Base-by-base conservation (phyloP, 1,284 basidiomycete species). In the Rhodotorula sp. region DNA sequence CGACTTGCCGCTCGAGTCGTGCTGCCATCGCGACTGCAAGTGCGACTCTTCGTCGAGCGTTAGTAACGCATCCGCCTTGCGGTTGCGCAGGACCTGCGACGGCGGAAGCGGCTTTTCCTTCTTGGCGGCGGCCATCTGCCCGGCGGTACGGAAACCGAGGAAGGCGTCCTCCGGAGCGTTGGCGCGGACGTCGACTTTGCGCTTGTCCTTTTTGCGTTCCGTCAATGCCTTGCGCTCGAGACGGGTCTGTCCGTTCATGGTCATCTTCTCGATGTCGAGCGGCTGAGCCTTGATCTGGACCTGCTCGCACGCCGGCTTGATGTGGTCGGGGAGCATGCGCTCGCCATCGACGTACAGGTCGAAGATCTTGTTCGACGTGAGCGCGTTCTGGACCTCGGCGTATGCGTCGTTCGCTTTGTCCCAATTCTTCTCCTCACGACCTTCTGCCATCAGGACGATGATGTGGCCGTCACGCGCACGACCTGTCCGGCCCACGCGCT, bases 401-500 rank as follows among this genome's bases (percentile, higher is more conserved):
- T 99, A 95, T 16, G 87, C 88, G 59, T 87, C 88, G 77, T 94
- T 89, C 2, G 96, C 94, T 72, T 90, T 90, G 64, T 92, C 89
- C 85, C 94, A 92, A 59, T 76, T 97, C 63, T 84, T 80, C 76
- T 98, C 94, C 81, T 99, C 96, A 44, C 94, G 88, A 30, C 88
- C 87, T 79, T 95, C 90, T 15, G 94, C 87, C 76, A 97, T 88
- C n/a, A 99, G 84, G 13, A 96, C 91, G 76, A 95, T 92, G 47
- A 99, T 91, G 68, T 87, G 84, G 10, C 96, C 96, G 61, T 89
- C 87, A 44, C 92, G 87, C 80, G 95, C 94, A 63, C 96, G 90
- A 26, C 96, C 96, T 0, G 96, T 99, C 69, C 96, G 87, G 57
- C 96, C 96, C 57, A 97, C 86, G 30, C 96, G 89, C 86, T 99